A percentile compares a stretch with the other conserved stretches of the same genome.
Conservation (phyloP, 2,329 filamentous ascomycete genomes). For the Samsoniella hepiali region DNA sequence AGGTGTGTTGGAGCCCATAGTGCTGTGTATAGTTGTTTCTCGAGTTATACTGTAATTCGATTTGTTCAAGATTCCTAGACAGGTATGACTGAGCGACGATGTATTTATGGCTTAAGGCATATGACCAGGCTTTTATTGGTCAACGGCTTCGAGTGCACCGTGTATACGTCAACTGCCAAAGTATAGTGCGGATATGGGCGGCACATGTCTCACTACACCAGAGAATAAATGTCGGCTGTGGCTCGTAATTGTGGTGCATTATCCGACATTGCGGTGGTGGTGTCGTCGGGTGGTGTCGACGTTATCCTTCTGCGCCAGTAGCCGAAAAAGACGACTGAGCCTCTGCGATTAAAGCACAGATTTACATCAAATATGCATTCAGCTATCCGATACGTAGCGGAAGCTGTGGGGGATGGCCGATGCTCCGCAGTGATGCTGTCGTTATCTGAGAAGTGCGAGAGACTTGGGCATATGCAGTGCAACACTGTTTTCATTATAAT, state of each 20-base stretch:
- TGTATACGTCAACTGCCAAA: too few species aligned
- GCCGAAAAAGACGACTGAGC: too few species aligned
- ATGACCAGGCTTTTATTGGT: neutral
- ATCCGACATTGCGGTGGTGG: neutral
- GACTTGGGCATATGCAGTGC: too few species aligned
- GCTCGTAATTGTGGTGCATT: conserved; percentile 10
- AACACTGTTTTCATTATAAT: too few species aligned
- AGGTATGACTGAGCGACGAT: neutral
- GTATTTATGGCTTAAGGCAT: conserved; percentile 9
- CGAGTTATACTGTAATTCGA: neutral
- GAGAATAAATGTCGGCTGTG: neutral
- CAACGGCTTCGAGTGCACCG: neutral
- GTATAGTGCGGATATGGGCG: neutral
- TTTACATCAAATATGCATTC: neutral
- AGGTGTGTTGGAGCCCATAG: conserved; percentile 27
- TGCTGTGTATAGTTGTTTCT: neutral
- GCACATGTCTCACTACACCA: neutral
- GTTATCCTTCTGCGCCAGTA: neutral
- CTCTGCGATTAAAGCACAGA: too few species aligned
- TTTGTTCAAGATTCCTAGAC: neutral
- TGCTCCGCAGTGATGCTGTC: too few species aligned
- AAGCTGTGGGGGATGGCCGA: neutral
- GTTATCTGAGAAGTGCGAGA: too few species aligned
- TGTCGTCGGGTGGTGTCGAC: neutral
- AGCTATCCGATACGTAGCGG: neutral